Evolutionary conservation across 352 stramenopile genomes (phyloP), one percentile per base, ranked within the genome.

Genomic region (Phytophthora uliginosa): DNA sequence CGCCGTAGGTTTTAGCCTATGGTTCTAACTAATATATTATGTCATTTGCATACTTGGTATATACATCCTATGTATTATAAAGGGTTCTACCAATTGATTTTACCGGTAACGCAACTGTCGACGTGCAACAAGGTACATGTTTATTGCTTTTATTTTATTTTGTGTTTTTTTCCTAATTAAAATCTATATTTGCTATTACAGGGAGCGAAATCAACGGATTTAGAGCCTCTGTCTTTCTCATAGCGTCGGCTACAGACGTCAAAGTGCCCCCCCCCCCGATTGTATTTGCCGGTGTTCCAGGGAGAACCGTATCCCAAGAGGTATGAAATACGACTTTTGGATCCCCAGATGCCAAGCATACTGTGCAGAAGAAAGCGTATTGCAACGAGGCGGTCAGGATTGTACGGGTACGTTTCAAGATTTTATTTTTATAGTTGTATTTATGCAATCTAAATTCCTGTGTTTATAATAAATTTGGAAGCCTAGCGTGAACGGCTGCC

Each of bases 351-450:
- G 56, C 28, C 17, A 38, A 72, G 6, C 56, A 72, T 38, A 72
- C 50, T 10, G 65, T 72, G 18, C 42, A 69, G 6, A 66, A 71
- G 20, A 72, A 72, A 20, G n/a, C 57, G 1, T 72, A 38, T 36
- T 72, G 57, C 65, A 62, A 59, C 26, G 52, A 61, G 50, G 18
- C 48, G 1, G 51, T 72, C 22, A 66, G 52, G 40, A 58, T 69
- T 42, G 28, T 63, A 52, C 13, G 62, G 17, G 52, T 69, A 69
- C 5, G 17, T 33, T 18, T 47, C 12, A 53, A 28, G 36, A 20
- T 40, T 34, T 47, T 2, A 31, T 22, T 54, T 55, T n/a, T 28
- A 3, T 8, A 51, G 8, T 10, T 26, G 26, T 48, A 17, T 47
- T 60, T 55, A 48, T 55, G 45, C 9, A 52, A 45, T 59, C 48